Evolutionary conservation across 495 filamentous ascomycete species (phyloP), one percentile per base, ranked within the genome.

Genomic region (Lichina pygmaea): DNA sequence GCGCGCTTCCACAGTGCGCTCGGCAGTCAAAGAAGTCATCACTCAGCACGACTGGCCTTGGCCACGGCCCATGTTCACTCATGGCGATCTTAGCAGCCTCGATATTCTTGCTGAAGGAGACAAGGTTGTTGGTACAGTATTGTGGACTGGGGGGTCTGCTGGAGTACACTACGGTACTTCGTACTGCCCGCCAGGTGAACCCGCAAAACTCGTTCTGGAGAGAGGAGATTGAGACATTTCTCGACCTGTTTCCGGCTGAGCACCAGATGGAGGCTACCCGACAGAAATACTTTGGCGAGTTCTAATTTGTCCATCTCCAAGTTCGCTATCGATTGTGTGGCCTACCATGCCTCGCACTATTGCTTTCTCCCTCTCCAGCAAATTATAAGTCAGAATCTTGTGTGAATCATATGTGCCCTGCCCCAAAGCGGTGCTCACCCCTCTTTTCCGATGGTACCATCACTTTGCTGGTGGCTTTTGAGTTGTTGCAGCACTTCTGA

Each of bases 71-170:
- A 24, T 37, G 31, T 54, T 59, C 33, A 60, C 57, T 6, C 59
- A 61, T 49, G 54, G 53, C 39, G 59, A 62, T 49, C 44, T 60
- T 10, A 60, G 50, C 36, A 58, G 49, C 41, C 38, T 55, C 7
- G 59, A 61, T 43, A 58, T 62, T 34, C 31, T 61, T 33, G 52
- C 54, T 15, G 30, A 36, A 34, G 50, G 50, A 38, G 58, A 55
- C 42, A 48, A 55, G 9, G 48, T 63, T 10, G 59, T 64, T n/a
- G n/a, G n/a, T n/a, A n/a, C 17, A 64, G 62, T 8, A 68, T 70
- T 47, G 55, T 71, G 55, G 64, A 72, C 53, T 68, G n/a, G 62
- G 66, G 65, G 67, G 55, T 62, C 58, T 24, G 60, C 62, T 45
- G n/a, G 67, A 71, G 57, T 71, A 69, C 46, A 49, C 49, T 8